These are phyloP conservation scores for Lycium barbarum DNA, from an alignment of 257 asterid species.

Conservation along the genomic window DNA sequence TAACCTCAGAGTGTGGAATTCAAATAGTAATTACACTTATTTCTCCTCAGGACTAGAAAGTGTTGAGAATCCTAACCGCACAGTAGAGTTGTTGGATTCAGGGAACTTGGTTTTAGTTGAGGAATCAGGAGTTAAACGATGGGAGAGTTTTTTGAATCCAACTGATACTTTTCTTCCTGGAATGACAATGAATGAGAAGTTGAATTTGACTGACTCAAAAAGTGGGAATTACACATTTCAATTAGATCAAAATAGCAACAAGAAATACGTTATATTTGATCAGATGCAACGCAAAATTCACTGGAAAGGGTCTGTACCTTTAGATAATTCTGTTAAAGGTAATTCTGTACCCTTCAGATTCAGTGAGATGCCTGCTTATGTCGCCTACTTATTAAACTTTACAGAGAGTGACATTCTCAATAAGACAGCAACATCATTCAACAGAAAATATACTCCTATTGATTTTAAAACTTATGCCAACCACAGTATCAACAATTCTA, in stretches of 20 bases:
- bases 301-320: background rate
- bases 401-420: background rate
- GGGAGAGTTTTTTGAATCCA: constrained; percentile 56
- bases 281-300: background rate
- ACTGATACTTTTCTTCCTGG: constrained; percentile 54
- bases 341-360: too few species aligned
- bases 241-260: background rate
- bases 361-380: background rate
- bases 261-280: constrained; percentile 9
- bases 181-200: constrained; percentile 40
- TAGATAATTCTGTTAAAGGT: too few species aligned
- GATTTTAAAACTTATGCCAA: background rate
- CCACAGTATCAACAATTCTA: background rate
- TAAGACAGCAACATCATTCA: background rate
- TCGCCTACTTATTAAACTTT: constrained; percentile 26
- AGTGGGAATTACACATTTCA: constrained; percentile 34
- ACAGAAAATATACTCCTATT: background rate
- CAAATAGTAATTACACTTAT: accelerated
- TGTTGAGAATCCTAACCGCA: background rate
- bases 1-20: constrained; percentile 35
- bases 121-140: constrained; percentile 28
- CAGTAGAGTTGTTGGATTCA: constrained; percentile 45
- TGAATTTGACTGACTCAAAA: constrained; percentile 34
- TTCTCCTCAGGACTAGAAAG: background rate
- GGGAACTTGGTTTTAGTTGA: constrained; percentile 49